Percentiles rank a stretch among this genome's conserved stretches.
Conservation (phyloP, 257 asterid genomes). For the Salvia rosmarinus region DNA sequence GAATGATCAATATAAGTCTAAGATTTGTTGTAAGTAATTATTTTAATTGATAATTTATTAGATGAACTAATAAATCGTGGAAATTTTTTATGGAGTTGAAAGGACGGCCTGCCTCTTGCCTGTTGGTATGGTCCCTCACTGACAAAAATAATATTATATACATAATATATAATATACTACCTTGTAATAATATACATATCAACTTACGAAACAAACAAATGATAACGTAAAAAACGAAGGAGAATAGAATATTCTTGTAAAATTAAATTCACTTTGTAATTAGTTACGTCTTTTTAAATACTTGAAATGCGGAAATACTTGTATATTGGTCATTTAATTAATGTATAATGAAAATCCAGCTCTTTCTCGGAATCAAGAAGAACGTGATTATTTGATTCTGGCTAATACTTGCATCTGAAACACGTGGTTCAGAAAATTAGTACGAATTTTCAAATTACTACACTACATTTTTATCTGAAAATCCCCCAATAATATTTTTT, state of each 20-base stretch:
- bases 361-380: slow-evolving; percentile 1
- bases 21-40: not conserved
- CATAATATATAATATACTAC: too few relatives aligned
- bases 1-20: too few relatives aligned
- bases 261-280: not conserved
- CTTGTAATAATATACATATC: not conserved
- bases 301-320: slow-evolving; percentile 18
- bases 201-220: slow-evolving; percentile 8
- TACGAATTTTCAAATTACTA: not conserved
- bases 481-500: not conserved
- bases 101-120: not conserved
- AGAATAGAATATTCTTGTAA: not conserved
- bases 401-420: slow-evolving; percentile 12
- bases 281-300: not conserved
- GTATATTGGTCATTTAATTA: not conserved
- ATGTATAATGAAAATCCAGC: not conserved
- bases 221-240: not conserved
- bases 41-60: not conserved
- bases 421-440: slow-evolving; percentile 1
- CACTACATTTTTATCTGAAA: not conserved
- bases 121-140: not conserved
- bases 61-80: not conserved
- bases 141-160: not conserved
- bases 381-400: not conserved
- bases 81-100: not conserved